Base-by-base conservation (phyloP, 2,329 filamentous ascomycete species). In the Paraconiothyrium brasiliense region DNA sequence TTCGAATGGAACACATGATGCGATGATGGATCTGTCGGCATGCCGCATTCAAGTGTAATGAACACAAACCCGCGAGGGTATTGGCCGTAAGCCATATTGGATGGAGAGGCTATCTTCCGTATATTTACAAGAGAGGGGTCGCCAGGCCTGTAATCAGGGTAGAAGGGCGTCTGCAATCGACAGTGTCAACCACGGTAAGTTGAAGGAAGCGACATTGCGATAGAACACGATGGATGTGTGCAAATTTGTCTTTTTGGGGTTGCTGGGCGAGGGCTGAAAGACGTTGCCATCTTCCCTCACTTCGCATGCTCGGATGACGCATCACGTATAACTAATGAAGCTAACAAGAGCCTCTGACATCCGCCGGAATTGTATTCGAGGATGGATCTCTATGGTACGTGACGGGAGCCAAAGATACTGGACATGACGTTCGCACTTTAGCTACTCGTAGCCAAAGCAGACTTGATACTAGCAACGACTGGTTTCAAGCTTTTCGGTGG, bases 401-500 rank as follows among this genome's bases (percentile, higher is more conserved):
- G 39, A n/a, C 39, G 16, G 9, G 16, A n/a, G n/a, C 14, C 39
- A 41, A 5, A 41, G 16, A n/a, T n/a, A 20, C 32, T 20, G 24
- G 9, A 49, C 14, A 2, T 16, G 7, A 39, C 10, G 8, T 37
- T 4, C 11, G 20, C 43, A 47, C 13, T 30, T 47, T 20, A 47
- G 11, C 27, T 39, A 2, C 8, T 30, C 10, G 54, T 27, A 9
- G 30, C 54, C 13, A 56, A 22, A 47, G 54, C 22, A 27, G 46
- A 47, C 22, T 71, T 73, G 41, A 76, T 70, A 9, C 49, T 58
- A 16, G 77, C 72, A 5, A 78, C 73, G 34, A 64, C 59, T 2
- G 63, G 58, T 57, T 76, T 77, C 63, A 80, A 58, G 47, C 51
- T 74, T 63, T 76, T 78, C 1, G 72, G 51, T 1, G 75, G 68